phyloP scores from a whole-genome alignment of 352 stramenopile genomes.

The Phytophthora europaea region DNA sequence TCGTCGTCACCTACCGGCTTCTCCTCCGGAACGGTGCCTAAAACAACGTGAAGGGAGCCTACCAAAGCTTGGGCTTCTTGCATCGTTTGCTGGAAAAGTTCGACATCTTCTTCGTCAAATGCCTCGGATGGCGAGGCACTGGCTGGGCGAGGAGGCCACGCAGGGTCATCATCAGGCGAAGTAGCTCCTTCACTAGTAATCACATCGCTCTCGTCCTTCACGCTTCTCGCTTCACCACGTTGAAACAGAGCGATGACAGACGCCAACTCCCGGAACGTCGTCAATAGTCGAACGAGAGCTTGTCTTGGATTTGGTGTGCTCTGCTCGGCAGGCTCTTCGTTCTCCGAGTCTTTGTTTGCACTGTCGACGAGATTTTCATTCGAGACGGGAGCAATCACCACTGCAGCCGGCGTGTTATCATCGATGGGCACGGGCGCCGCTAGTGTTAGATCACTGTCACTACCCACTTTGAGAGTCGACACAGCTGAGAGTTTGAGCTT shows the following conservation, averaged over 20 bases:
- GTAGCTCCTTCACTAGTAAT: conserved; percentile 1
- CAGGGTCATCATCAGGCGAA: neutral
- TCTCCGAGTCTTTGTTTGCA: neutral
- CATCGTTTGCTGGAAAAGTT: conserved; percentile 41
- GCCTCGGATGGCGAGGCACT: conserved; percentile 9
- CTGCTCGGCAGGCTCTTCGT: conserved; percentile 1
- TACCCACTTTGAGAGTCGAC: neutral
- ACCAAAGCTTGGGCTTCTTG: conserved; percentile 40
- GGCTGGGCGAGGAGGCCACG: conserved; percentile 5
- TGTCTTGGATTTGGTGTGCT: conserved; percentile 27
- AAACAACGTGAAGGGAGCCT: conserved; percentile 37
- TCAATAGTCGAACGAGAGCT: conserved; percentile 32
- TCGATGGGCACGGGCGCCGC: conserved; percentile 2
- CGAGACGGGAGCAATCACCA: neutral
- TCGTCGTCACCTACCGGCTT: conserved; percentile 14
- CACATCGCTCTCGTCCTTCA: conserved; percentile 8
- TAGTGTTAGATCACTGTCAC: conserved; percentile 22
- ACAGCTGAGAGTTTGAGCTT: conserved; percentile 22
- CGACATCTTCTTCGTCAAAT: conserved; percentile 29
- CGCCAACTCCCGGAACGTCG: conserved; percentile 40
- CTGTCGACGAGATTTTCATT: conserved; percentile 11
- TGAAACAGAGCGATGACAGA: conserved; percentile 35
- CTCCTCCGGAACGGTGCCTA: conserved; percentile 38
- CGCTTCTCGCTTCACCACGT: conserved; percentile 8
- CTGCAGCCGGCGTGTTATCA: conserved; percentile 8